Evolutionary conservation across 257 asterid genomes (phyloP).

Genomic region (Paulownia fortunei): DNA sequence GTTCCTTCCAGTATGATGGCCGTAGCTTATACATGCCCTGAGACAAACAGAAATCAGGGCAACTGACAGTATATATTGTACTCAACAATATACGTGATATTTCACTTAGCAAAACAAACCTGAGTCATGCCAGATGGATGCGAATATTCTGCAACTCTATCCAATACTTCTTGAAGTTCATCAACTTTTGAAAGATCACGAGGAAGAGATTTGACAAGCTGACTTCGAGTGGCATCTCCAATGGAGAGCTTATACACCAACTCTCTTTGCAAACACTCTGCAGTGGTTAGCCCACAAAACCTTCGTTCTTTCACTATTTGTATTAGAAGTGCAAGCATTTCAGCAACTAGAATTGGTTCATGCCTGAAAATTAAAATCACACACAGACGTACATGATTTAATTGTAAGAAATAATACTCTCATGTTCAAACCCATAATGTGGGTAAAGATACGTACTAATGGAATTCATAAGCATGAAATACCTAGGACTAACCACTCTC

Average conservation of each 20-base stretch:
- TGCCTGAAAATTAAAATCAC: constrained; percentile 61
- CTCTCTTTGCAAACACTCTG: constrained; percentile 83
- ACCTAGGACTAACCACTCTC: constrained; percentile 18
- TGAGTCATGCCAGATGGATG: constrained; percentile 95
- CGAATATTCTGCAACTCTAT: constrained; percentile 83
- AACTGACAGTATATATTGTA: neutral
- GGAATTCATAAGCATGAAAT: constrained; percentile 11
- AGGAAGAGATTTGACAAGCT: constrained; percentile 89
- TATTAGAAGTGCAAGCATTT: constrained; percentile 86
- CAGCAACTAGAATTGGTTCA: constrained; percentile 78
- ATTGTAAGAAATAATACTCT: neutral
- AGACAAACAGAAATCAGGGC: constrained; percentile 33
- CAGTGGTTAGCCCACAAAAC: constrained; percentile 82
- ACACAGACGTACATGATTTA: constrained; percentile 18
- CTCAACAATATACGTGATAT: neutral
- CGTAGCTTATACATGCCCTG: constrained; percentile 95
- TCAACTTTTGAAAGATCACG: constrained; percentile 82
- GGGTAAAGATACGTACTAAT: neutral
- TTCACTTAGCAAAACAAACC: constrained; percentile 53
- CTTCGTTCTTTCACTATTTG: constrained; percentile 93
- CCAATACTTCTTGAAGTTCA: constrained; percentile 79
- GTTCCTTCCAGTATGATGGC: constrained; percentile 75
- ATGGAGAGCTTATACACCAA: constrained; percentile 81
- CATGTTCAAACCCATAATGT: neutral
- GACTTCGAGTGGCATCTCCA: constrained; percentile 95